Evolutionary conservation across 371 early-diverging fungal species (phyloP), one percentile per base, ranked within the genome.

Genomic region (Mortierella sp.): DNA sequence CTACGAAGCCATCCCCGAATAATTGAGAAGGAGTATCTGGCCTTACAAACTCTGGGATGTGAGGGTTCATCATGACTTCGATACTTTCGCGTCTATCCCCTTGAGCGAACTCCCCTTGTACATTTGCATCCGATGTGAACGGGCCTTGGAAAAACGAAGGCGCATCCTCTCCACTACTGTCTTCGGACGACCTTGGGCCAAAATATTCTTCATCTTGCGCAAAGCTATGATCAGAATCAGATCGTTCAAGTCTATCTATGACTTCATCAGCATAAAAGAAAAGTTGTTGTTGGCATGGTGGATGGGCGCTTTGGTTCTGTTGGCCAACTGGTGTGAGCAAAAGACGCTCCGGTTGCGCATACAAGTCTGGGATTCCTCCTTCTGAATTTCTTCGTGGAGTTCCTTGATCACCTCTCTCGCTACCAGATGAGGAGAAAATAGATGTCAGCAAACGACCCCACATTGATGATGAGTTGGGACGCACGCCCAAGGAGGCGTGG

Each of bases 211-310:
- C 69, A 33, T 68, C 64, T 1, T 64, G 65, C 9, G 61, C 53
- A 40, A 16, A 47, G 32, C 43, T 21, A 52, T 65, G 48, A 41
- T 67, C 63, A 1, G 74, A 73, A 1, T 62, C 61, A 9, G 50
- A 11, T 36, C 69, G 48, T 15, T 21, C 67, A 8, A 38, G 47
- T 9, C 45, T 61, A n/a, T 62, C 74, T 5, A 69, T n/a, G 2
- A 74, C 70, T 22, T 70, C 74, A 33, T 79, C 80, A 15, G 67
- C 80, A 55, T 79, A 79, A 50, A 79, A 74, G 50, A 65, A 79
- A 16, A 79, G 62, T 16, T 79, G 80, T 9, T 79, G 80, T 22
- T 74, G 80, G 52, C 55, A 74, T 5, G 67, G 52, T 3, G 74
- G 70, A 13, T 78, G 73, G 10, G 63, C 41, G 0, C 53, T 33